Evolutionary conservation across 306 rosid species (phyloP).

Genomic region (Notholithocarpus densiflorus): DNA sequence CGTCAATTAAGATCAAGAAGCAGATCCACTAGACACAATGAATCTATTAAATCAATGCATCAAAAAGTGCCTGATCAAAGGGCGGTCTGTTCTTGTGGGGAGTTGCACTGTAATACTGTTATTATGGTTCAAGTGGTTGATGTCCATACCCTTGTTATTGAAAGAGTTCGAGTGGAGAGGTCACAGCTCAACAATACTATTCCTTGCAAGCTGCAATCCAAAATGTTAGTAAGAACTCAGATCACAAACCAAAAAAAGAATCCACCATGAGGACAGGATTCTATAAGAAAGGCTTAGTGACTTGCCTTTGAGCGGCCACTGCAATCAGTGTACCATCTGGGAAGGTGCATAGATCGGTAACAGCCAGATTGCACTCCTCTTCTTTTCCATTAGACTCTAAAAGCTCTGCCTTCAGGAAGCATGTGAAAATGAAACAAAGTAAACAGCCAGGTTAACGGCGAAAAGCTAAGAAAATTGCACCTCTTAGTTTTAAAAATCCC

Average conservation of each 20-base stretch:
- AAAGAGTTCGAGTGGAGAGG: constrained; percentile 49
- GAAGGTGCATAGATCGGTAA: constrained; percentile 64
- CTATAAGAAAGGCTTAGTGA: constrained; percentile 11
- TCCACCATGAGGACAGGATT: constrained; percentile 5
- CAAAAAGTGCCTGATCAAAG: background rate
- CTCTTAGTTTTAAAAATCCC: background rate
- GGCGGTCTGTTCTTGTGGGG: background rate
- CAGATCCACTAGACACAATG: background rate
- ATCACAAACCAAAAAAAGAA: constrained; percentile 13
- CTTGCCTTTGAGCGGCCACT: constrained; percentile 82
- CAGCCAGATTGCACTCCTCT: constrained; percentile 53
- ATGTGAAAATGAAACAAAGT: constrained; percentile 27
- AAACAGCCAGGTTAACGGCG: constrained; percentile 14
- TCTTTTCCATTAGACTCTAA: constrained; percentile 53
- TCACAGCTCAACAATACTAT: constrained; percentile 60
- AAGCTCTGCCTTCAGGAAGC: constrained; percentile 74
- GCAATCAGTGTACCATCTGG: constrained; percentile 68
- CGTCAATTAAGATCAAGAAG: constrained; percentile 5
- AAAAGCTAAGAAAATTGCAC: background rate
- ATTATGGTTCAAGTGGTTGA: background rate
- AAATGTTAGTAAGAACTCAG: constrained; percentile 18
- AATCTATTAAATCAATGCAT: background rate
- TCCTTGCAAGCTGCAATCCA: constrained; percentile 71
- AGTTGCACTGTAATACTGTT: background rate
- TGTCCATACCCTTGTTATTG: constrained; percentile 60